Percentiles rank a stretch among this genome's conserved stretches.
Conservation (phyloP, 1,139 yeast genomes). For the Komagataea norvegica region DNA sequence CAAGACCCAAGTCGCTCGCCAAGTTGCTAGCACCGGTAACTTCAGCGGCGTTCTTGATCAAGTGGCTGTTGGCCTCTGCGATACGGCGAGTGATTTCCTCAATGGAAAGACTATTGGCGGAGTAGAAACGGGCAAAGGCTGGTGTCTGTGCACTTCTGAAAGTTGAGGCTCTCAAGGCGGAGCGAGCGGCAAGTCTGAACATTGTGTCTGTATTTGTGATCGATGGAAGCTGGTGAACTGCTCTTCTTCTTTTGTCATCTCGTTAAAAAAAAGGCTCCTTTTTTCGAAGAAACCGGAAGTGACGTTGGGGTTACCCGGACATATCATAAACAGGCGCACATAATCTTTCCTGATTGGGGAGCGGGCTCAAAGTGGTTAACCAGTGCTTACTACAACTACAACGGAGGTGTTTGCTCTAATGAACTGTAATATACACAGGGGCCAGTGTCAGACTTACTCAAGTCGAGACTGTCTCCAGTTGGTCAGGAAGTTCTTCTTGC, state of each 20-base stretch:
- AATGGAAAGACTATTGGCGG: slow-evolving; percentile 22
- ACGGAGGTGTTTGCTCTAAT: too few relatives aligned
- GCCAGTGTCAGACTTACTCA: slow-evolving; percentile 1
- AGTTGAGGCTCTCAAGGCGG: slow-evolving; percentile 16
- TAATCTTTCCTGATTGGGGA: too few relatives aligned
- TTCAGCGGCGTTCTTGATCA: slow-evolving; percentile 24
- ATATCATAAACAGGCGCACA: too few relatives aligned
- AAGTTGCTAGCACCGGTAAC: slow-evolving; percentile 30
- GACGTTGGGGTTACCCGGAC: too few relatives aligned
- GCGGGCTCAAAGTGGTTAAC: too few relatives aligned
- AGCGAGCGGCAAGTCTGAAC: slow-evolving; percentile 27
- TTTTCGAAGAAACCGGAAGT: too few relatives aligned
- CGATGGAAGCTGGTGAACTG: not conserved
- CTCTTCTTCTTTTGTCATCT: too few relatives aligned
- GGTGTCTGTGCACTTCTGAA: slow-evolving; percentile 11
- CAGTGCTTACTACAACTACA: too few relatives aligned
- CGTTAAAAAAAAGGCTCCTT: too few relatives aligned
- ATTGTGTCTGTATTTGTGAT: slow-evolving; percentile 8
- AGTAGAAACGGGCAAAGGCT: slow-evolving; percentile 22
- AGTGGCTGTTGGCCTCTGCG: slow-evolving; percentile 23
- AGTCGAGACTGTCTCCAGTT: slow-evolving; percentile 40
- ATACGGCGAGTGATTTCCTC: slow-evolving; percentile 28
- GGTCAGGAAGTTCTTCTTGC: slow-evolving; percentile 37
- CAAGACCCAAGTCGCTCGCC: slow-evolving; percentile 53
- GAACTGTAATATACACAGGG: too few relatives aligned